Percentiles rank a stretch among this genome's conserved stretches.
phyloP scores from a whole-genome alignment of 805 yeast genomes.

The Cyberlindnera galapagoensis region DNA sequence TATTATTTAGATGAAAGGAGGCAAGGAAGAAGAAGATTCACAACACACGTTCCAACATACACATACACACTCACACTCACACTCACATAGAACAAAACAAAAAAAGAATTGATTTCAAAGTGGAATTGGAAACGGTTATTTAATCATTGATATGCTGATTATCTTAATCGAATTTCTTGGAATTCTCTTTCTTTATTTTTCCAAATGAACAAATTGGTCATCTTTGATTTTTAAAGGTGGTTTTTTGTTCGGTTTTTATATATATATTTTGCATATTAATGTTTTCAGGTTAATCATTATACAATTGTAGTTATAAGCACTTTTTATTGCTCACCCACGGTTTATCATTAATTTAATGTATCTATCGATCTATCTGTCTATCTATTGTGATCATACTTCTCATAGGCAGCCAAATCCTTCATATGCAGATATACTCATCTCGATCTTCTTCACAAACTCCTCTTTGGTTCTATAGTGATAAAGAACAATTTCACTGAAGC shows the following conservation, averaged over 20 bases:
- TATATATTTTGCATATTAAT: slow-evolving; percentile 15
- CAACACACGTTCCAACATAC: slow-evolving; percentile 6
- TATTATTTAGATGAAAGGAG: no score
- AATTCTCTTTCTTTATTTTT: no score
- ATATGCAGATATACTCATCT: slow-evolving; percentile 68
- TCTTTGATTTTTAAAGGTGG: no score
- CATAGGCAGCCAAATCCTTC: slow-evolving; percentile 68
- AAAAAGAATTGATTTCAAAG: slow-evolving; percentile 3
- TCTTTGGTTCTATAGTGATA: slow-evolving; percentile 54
- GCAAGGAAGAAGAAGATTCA: slow-evolving; percentile 2
- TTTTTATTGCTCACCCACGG: neutral
- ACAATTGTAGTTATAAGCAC: neutral
- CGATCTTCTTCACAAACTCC: slow-evolving; percentile 51
- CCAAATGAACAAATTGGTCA: no score
- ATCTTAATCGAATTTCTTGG: no score
- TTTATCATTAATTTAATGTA: slow-evolving; percentile 20
- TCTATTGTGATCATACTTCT: neutral
- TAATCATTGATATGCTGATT: no score
- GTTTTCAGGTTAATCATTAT: slow-evolving; percentile 5
- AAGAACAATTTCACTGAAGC: slow-evolving; percentile 84
- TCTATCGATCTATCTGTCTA: no score
- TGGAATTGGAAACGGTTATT: no score
- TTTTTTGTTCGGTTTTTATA: no score
- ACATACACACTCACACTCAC: slow-evolving; percentile 3
- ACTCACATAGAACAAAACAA: slow-evolving; percentile 7